Percentiles rank a stretch among this genome's conserved stretches.
These are phyloP conservation scores for Metrosideros polymorpha DNA, from an alignment of 441 rosid genomes.

Conservation along the genomic window DNA sequence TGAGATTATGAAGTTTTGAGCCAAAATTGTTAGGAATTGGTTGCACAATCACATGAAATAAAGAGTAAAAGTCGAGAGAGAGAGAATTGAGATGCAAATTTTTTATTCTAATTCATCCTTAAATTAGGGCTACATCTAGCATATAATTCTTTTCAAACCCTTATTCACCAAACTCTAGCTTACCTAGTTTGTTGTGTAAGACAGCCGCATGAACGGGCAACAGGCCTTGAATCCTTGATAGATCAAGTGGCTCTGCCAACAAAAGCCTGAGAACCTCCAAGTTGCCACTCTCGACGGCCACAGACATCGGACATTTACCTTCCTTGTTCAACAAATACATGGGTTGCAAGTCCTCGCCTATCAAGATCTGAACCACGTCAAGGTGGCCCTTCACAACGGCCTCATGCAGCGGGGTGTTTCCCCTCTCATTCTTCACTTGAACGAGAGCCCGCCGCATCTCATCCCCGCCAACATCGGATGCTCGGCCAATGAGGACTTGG, in stretches of 20 bases:
- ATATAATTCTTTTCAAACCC: background rate
- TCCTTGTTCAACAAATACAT: background rate
- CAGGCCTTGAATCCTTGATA: background rate
- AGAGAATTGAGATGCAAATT: too few relatives aligned
- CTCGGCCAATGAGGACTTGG: background rate
- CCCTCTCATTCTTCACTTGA: background rate
- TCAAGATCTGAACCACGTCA: background rate
- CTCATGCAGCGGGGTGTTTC: background rate
- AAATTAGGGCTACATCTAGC: too few relatives aligned
- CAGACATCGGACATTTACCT: background rate
- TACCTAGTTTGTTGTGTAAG: background rate
- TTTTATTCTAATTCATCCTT: too few relatives aligned
- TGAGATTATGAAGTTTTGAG: background rate
- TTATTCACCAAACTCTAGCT: background rate
- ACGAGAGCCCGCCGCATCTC: background rate
- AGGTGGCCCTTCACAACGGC: background rate
- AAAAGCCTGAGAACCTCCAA: background rate
- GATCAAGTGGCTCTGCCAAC: background rate
- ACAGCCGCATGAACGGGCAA: background rate
- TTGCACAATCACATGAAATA: too few relatives aligned
- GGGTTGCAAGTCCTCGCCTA: background rate
- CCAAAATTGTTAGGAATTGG: too few relatives aligned
- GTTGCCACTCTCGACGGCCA: background rate
- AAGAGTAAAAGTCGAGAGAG: too few relatives aligned
- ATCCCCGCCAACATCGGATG: fast-evolving